These are phyloP conservation scores for Hypocreales sp. DNA, from an alignment of 2,329 filamentous ascomycete genomes.

Conservation along the genomic window DNA sequence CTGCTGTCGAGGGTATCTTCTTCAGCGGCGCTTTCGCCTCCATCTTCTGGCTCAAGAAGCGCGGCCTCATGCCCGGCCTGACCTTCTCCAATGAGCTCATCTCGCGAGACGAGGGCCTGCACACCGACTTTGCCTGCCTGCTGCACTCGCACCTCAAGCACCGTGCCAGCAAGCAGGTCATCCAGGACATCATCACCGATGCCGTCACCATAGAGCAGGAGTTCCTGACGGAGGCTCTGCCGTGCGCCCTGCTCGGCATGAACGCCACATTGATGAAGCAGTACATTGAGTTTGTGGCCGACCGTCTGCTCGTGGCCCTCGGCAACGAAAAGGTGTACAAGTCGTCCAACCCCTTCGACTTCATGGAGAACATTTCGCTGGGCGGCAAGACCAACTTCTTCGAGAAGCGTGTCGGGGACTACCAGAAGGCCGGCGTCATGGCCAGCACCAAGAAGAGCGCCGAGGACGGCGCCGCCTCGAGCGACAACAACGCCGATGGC, in stretches of 20 bases:
- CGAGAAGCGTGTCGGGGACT: slow-evolving; percentile 98
- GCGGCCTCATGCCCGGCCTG: slow-evolving; percentile 92
- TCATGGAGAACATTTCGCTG: slow-evolving; percentile 99
- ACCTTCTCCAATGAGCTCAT: slow-evolving; percentile 99
- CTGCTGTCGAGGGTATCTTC: slow-evolving; percentile 98
- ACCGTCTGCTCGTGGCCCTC: slow-evolving; percentile 81
- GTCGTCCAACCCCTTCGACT: slow-evolving; percentile 92
- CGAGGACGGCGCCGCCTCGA: slow-evolving; percentile 22
- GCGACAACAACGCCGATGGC: slow-evolving; percentile 36
- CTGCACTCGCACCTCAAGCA: slow-evolving; percentile 95
- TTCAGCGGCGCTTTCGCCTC: slow-evolving; percentile 97
- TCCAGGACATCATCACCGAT: slow-evolving; percentile 82
- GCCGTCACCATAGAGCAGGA: slow-evolving; percentile 93
- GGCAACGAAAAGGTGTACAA: slow-evolving; percentile 94
- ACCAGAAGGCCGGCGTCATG: slow-evolving; percentile 99
- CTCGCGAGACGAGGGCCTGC: slow-evolving; percentile 96
- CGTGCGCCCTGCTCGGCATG: slow-evolving; percentile 90
- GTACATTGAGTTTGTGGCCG: slow-evolving; percentile 99
- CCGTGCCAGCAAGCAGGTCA: slow-evolving; percentile 67
- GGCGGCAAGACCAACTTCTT: slow-evolving; percentile 99
- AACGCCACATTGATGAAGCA: slow-evolving; percentile 96
- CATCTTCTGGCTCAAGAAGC: slow-evolving; percentile 99
- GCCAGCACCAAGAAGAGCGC: slow-evolving; percentile 69
- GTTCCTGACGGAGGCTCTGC: slow-evolving; percentile 91
- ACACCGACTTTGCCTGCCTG: slow-evolving; percentile 97